Percentiles rank a stretch among this genome's conserved stretches.
Evolutionary conservation across 2,329 filamentous ascomycete genomes (phyloP).

Genomic region (Cercospora sp.): DNA sequence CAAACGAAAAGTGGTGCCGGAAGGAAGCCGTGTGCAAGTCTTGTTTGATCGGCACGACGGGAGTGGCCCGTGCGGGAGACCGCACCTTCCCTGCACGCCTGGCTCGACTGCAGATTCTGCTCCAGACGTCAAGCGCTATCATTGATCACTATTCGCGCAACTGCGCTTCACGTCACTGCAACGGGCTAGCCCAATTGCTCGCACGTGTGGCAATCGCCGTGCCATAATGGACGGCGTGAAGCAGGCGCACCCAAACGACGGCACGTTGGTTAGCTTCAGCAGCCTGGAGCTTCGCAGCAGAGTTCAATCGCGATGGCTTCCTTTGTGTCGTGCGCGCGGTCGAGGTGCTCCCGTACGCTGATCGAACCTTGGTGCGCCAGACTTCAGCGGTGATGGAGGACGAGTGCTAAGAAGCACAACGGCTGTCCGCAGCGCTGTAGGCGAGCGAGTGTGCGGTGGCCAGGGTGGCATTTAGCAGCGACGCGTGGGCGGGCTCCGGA

Average conservation of each 20-base stretch:
- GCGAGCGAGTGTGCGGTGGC: not conserved
- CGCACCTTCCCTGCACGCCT: conserved; percentile 4
- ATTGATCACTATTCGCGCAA: not conserved
- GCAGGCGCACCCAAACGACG: not conserved
- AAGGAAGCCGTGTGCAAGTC: not conserved
- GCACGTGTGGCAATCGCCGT: not conserved
- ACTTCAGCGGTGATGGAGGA: not conserved
- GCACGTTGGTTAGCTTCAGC: not conserved
- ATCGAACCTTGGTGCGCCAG: not conserved
- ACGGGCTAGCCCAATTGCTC: not conserved
- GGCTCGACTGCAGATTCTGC: conserved; percentile 4
- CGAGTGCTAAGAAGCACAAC: not conserved
- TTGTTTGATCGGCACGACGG: not conserved
- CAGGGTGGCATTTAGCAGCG: not conserved
- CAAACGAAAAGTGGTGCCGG: not conserved
- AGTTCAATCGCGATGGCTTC: not conserved
- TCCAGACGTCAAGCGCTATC: not conserved
- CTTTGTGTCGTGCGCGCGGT: not conserved
- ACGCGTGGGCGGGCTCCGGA: not conserved
- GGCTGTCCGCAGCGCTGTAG: not conserved
- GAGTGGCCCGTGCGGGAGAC: not conserved
- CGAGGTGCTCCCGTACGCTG: not conserved
- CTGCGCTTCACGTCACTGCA: not conserved
- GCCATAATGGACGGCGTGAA: not conserved
- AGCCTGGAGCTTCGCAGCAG: not conserved